phyloP scores from a whole-genome alignment of 306 rosid species.

The Biancaea sappan region DNA sequence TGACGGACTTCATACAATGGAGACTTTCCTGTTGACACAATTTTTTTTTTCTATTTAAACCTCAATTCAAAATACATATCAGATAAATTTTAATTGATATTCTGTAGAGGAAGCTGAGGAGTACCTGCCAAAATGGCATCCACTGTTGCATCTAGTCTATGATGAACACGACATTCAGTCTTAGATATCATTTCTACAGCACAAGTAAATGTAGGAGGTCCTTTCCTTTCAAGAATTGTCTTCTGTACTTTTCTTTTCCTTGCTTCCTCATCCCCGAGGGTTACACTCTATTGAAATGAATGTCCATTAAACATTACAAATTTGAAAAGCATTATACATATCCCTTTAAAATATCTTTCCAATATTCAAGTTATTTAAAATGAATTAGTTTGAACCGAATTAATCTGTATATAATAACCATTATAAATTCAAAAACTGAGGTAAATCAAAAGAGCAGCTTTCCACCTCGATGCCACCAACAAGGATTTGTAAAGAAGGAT shows the following conservation, averaged over 20 bases:
- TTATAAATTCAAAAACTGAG: neutral
- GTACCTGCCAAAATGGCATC: conserved; percentile 95
- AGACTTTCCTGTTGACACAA: conserved; percentile 60
- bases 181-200: conserved; percentile 97
- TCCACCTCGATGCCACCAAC: conserved; percentile 97
- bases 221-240: conserved; percentile 98
- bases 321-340: conserved; percentile 23
- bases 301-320: conserved; percentile 40
- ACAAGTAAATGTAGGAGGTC: conserved; percentile 93
- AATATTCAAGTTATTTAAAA: neutral
- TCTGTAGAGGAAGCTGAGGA: conserved; percentile 19
- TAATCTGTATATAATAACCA: neutral
- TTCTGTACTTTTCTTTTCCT: conserved; percentile 94
- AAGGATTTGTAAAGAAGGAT: conserved; percentile 90
- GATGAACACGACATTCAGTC: conserved; percentile 89
- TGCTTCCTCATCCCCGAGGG: conserved; percentile 99
- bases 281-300: conserved; percentile 80
- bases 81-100: conserved; percentile 18
- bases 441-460: conserved; percentile 30
- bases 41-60: conserved; percentile 19
- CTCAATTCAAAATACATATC: conserved; percentile 14
- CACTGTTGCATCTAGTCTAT: conserved; percentile 93
- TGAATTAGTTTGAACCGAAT: neutral
- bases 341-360: neutral
- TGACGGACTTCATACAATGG: conserved; percentile 85